phyloP scores from a whole-genome alignment of 1,284 basidiomycete genomes.

The Singerocomus rubriflavus region DNA sequence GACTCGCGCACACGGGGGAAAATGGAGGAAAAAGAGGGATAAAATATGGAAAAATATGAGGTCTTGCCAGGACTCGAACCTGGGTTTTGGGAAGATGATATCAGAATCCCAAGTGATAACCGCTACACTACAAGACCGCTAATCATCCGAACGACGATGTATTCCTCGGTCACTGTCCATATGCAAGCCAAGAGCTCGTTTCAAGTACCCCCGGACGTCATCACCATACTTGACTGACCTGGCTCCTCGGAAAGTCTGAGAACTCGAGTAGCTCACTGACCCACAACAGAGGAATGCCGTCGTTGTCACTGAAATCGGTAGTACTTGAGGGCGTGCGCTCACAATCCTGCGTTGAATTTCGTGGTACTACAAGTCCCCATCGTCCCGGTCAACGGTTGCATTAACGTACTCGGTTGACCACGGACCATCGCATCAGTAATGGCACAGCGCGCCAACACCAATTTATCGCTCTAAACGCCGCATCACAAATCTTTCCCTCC shows the following conservation, averaged over 20 bases:
- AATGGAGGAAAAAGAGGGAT: too few relatives aligned
- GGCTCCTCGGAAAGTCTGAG: background rate
- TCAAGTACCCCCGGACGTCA: too few relatives aligned
- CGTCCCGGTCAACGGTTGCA: background rate
- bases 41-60: background rate
- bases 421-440: conserved; percentile 1
- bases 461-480: too few relatives aligned
- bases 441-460: background rate
- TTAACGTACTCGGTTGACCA: conserved; percentile 24
- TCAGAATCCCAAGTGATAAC: conserved; percentile 60
- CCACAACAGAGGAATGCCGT: background rate
- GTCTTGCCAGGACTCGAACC: conserved; percentile 29
- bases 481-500: background rate
- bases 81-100: conserved; percentile 26
- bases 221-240: too few relatives aligned
- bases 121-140: conserved; percentile 47
- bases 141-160: too few relatives aligned
- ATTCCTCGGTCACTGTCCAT: too few relatives aligned
- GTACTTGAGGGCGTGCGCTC: too few relatives aligned
- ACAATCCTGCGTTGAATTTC: too few relatives aligned
- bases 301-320: too few relatives aligned
- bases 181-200: background rate
- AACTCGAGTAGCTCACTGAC: background rate
- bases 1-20: too few relatives aligned
- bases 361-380: too few relatives aligned